Evolutionary conservation across 306 rosid genomes (phyloP).

Genomic region (Aeschynomene evenia): DNA sequence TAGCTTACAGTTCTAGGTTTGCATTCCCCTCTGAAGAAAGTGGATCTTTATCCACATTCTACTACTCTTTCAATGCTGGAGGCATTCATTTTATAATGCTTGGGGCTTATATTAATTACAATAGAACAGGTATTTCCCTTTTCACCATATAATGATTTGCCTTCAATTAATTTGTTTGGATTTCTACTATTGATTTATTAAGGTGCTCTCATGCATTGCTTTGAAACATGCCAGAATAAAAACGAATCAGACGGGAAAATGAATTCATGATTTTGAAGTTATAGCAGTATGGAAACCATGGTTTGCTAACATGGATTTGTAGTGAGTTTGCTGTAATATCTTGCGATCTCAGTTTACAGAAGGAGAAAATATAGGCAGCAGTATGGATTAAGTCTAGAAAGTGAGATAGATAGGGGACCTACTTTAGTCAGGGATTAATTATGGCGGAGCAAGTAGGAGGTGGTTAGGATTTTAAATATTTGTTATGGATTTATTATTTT

Average conservation of each 20-base stretch:
- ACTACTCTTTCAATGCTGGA: slow-evolving; percentile 83
- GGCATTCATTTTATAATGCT: slow-evolving; percentile 91
- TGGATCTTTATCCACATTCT: slow-evolving; percentile 72
- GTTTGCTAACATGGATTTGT: neutral
- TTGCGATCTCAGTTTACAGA: no score
- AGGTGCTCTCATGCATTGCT: slow-evolving; percentile 3
- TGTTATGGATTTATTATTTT: no score
- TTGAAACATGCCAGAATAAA: neutral
- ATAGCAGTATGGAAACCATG: neutral
- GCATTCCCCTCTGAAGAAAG: slow-evolving; percentile 88
- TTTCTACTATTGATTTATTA: neutral
- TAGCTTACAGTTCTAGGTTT: slow-evolving; percentile 84
- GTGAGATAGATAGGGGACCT: no score
- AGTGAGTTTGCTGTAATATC: neutral
- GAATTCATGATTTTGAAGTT: neutral
- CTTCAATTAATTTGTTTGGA: slow-evolving; percentile 1
- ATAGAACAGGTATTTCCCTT: slow-evolving; percentile 49
- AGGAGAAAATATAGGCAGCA: no score
- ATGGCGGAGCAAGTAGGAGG: no score
- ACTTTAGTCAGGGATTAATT: no score
- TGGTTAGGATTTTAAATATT: no score
- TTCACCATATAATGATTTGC: neutral
- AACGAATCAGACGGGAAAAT: neutral
- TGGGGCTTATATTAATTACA: slow-evolving; percentile 66
- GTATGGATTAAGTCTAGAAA: no score